phyloP scores from a whole-genome alignment of 1,284 basidiomycete species.

The Farysia itapuensis region DNA sequence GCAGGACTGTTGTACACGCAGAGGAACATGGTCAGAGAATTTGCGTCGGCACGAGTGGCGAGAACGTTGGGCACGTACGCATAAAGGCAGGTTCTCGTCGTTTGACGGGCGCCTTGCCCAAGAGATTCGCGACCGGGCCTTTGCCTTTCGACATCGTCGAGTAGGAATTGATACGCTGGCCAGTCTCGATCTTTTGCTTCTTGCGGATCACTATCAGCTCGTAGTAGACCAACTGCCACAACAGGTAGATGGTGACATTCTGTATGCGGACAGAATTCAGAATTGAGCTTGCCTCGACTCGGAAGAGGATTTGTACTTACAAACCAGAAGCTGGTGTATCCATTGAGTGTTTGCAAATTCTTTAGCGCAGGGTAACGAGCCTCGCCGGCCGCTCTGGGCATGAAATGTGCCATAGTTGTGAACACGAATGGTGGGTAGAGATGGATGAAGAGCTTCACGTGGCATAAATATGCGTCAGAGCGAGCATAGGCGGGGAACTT shows the following conservation, averaged over 20 bases:
- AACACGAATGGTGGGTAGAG: slow-evolving; percentile 68
- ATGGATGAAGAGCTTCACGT: slow-evolving; percentile 25
- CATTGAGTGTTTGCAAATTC: slow-evolving; percentile 69
- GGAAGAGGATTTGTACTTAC: too few relatives aligned
- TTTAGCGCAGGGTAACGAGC: slow-evolving; percentile 77
- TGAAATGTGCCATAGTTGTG: slow-evolving; percentile 84
- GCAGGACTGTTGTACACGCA: slow-evolving; percentile 22
- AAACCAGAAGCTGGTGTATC: slow-evolving; percentile 67
- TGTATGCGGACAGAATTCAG: too few relatives aligned
- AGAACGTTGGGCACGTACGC: slow-evolving; percentile 4
- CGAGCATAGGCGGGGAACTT: too few relatives aligned
- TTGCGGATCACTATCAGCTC: slow-evolving; percentile 32
- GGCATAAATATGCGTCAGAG: neutral
- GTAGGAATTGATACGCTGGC: slow-evolving; percentile 46
- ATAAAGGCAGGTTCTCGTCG: slow-evolving; percentile 40
- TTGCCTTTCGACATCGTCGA: slow-evolving; percentile 45
- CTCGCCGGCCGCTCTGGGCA: slow-evolving; percentile 68
- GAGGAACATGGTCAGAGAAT: neutral
- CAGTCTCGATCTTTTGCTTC: slow-evolving; percentile 38
- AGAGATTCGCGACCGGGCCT: slow-evolving; percentile 44
- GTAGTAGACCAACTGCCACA: slow-evolving; percentile 75
- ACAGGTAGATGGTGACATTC: slow-evolving; percentile 74
- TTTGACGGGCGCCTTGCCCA: slow-evolving; percentile 36
- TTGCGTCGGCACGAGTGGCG: neutral
- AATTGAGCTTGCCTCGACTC: too few relatives aligned